Base-by-base conservation (phyloP, 2,329 filamentous ascomycete genomes). In the Neonectria coccinea region DNA sequence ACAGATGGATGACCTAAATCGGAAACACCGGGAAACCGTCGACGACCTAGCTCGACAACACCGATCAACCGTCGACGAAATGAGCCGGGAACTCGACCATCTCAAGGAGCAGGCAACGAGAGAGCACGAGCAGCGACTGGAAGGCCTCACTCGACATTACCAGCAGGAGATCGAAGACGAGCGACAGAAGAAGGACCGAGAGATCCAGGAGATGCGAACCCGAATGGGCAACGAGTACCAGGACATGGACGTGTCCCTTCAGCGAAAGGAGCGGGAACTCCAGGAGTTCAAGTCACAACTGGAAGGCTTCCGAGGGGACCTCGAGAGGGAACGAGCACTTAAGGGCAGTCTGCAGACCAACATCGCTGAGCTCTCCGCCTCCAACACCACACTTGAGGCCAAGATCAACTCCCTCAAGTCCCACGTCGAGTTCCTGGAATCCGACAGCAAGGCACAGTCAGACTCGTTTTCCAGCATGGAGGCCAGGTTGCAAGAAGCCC, bases 391-490 rank as follows among this genome's bases (percentile, higher is more conserved):
- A 0, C 83, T 97, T 11, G 93, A 97, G 70, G 90, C 89, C 39
- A 89, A 91, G 25, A 89, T 92, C 67, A 89, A 90, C 67, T 91
- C 91, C 3, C 86, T 97, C 68, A 88, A 90, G 70, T 92, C 92
- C 2, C 92, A 95, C 71, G 92, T 97, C 62, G 90, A 94, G 69
- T 97, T 97, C 75, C 87, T 97, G 18, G 93, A 97, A 77, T 96
- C 93, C 0, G 93, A 94, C 73, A 94, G 89, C 77, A 92, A 97
- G 78, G 92, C 93, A 14, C 94, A 97, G 73, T 96, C 94, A 1
- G 88, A 95, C 73, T 89, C 92, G 11, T 97, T 95, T 78, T 89
- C 92, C 44, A 89, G 88, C 60, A 92, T 97, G 82, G 92, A 97
- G 74, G 85, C 90, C 47, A 86, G 91, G 56, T 89, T 97, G 74